A percentile compares a stretch with the other conserved stretches of the same genome.
phyloP scores from a whole-genome alignment of 2,329 filamentous ascomycete species.

The Trichoderma brevicompactum region DNA sequence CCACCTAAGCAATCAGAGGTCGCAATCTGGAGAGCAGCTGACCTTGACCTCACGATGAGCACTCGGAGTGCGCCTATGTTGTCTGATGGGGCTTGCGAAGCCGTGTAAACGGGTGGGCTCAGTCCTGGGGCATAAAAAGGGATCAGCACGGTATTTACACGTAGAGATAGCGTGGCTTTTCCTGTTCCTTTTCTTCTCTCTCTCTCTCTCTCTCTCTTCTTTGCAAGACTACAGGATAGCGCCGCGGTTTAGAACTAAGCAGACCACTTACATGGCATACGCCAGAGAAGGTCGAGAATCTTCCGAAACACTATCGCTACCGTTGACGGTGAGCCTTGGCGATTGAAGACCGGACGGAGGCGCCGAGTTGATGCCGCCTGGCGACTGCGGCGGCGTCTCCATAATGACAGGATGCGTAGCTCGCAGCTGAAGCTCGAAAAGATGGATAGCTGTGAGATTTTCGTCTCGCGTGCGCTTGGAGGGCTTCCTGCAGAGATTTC shows the following conservation, averaged over 20 bases:
- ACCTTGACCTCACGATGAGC: conserved; percentile 64
- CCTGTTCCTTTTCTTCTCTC: background rate
- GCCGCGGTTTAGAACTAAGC: background rate
- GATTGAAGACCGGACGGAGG: conserved; percentile 34
- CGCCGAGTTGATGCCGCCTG: conserved; percentile 8
- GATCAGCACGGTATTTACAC: background rate
- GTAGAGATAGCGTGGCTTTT: background rate
- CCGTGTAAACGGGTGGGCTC: conserved; percentile 46
- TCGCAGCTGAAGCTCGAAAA: background rate
- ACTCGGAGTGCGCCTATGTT: conserved; percentile 62
- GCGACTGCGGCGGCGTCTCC: conserved; percentile 32
- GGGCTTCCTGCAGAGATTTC: background rate
- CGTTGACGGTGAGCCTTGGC: conserved; percentile 40
- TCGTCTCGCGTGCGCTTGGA: background rate
- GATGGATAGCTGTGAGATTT: background rate
- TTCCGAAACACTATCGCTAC: conserved; percentile 33
- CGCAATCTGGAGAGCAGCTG: conserved; percentile 1
- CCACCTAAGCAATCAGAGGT: background rate
- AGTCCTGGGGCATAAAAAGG: conserved; percentile 42
- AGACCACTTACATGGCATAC: conserved; percentile 46
- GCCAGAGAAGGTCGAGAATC: conserved; percentile 23
- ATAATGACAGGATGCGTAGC: conserved; percentile 28
- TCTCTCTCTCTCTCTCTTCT: no score
- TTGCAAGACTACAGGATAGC: background rate
- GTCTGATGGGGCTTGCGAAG: conserved; percentile 59